Evolutionary conservation across 2,329 filamentous ascomycete species (phyloP), one percentile per base, ranked within the genome.

Genomic region (Talaromyces sp.): DNA sequence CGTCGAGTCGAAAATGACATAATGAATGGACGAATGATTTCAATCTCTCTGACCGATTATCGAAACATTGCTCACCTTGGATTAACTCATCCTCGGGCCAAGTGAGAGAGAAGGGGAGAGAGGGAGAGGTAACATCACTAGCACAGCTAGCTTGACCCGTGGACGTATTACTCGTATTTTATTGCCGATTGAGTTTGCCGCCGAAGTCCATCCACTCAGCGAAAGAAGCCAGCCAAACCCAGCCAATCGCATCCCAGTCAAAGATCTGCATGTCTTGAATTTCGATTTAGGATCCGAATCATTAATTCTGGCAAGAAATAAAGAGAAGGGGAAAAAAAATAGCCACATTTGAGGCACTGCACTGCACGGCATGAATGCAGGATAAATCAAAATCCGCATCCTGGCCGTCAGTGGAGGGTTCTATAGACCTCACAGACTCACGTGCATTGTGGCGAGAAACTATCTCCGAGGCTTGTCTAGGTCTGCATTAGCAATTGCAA

Each of bases 251-350:
- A 16, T 1, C 5, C 6, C 7, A 8, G 23, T 6, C 40, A 50
- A 12, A 23, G 31, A 23, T 54, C 50, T 54, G 50, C 50, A 54
- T 54, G 50, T 54, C 50, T 54, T 23, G 50, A 21, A 54, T 35
- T 35, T 35, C 21, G 48, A 33, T 33, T 25, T 18, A 33, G 2
- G 18, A 33, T 35, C 28, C 14, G 48, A 12, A 52, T 12, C 31
- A 33, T 54, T 54, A 54, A 54, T 54, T 14, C 50, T 48, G 21
- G 16, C 25, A 16, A 16, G 25, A 48, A n/a, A n/a, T n/a, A n/a
- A n/a, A n/a, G n/a, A n/a, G n/a, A n/a, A n/a, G n/a, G n/a, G n/a
- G n/a, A n/a, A n/a, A 12, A 23, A 16, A 14, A 48, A 7, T 31
- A 28, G 23, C 21, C 12, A 28, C 44, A n/a, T 23, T 16, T 16